Base-by-base conservation (phyloP, 1,139 yeast genomes). In the Yamadazyma triangularis region DNA sequence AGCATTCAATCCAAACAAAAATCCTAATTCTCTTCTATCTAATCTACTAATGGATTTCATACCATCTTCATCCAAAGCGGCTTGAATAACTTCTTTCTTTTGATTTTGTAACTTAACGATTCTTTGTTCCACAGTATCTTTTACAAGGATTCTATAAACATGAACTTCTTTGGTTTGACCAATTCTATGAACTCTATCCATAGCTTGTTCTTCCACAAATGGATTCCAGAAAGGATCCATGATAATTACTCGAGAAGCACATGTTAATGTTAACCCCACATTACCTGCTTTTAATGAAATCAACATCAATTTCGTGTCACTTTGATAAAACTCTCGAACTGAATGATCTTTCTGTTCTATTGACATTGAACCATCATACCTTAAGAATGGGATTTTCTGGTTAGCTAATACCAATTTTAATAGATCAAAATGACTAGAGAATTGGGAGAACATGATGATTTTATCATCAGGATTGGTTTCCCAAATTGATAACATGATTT, bases 141-240 rank as follows among this genome's bases (percentile, higher is more conserved):
- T 53, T 30, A 82, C 73, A 47, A 84, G 70, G 13, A 89, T 58
- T 42, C 87, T 69, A 54, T 88, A 81, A 15, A 89, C 86, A 41
- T 57, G 64, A 10, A 89, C 97, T 26, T 79, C 79, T 34, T 76
- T 66, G 21, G 73, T 72, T 58, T 89, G 98, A 5, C 96, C 96
- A 43, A 89, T 85, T 55, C 98, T 74, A 58, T 91, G 91, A 5
- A 93, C 94, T 43, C 98, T 75, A 54, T 87, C 96, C 73, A 85
- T 87, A 0, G 97, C 97, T 58, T 89, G 97, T 28, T 85, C 95
- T 56, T 89, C 97, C 3, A 89, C 95, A 55, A 73, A 89, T 1
- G 96, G 97, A 50, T 89, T 89, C 97, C 97, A 89, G 52, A 87
- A 89, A 11, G 96, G 96, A 53, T 89, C 97, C 67, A 86, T 73